phyloP scores from a whole-genome alignment of 495 filamentous ascomycete genomes.

The Viridothelium virens region DNA sequence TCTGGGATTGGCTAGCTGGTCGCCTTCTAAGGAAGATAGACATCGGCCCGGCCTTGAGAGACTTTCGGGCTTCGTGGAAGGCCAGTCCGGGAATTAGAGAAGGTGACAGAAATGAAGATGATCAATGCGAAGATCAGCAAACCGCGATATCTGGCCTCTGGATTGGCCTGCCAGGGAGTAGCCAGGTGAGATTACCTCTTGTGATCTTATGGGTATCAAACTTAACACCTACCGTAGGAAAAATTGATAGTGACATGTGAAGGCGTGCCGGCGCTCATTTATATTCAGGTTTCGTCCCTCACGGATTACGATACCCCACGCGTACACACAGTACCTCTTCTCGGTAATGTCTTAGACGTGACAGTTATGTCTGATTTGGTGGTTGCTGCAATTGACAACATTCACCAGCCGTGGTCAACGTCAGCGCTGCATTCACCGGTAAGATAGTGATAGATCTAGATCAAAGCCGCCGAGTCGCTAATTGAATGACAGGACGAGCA shows the following conservation, averaged over 20 bases:
- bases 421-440: slow-evolving; percentile 16
- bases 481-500: not conserved
- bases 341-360: slow-evolving; percentile 30
- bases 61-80: not conserved
- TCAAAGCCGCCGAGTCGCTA: slow-evolving; percentile 4
- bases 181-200: not conserved
- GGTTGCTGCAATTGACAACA: slow-evolving; percentile 29
- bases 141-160: slow-evolving; percentile 30
- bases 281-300: slow-evolving; percentile 8
- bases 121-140: slow-evolving; percentile 4
- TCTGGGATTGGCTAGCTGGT: slow-evolving; percentile 72
- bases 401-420: slow-evolving; percentile 30
- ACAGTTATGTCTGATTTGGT: slow-evolving; percentile 16
- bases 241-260: slow-evolving; percentile 30
- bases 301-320: not conserved
- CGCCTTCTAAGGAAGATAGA: slow-evolving; percentile 47
- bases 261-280: slow-evolving; percentile 29
- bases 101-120: not conserved
- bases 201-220: not conserved
- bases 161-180: slow-evolving; percentile 9
- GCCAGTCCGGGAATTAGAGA: slow-evolving; percentile 1
- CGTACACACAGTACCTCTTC: slow-evolving; percentile 15
- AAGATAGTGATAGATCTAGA: not conserved
- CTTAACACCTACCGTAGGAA: slow-evolving; percentile 2
- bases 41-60: slow-evolving; percentile 14